phyloP scores from a whole-genome alignment of 768 basidiomycete genomes.

The Leccinum aurantiacum region DNA sequence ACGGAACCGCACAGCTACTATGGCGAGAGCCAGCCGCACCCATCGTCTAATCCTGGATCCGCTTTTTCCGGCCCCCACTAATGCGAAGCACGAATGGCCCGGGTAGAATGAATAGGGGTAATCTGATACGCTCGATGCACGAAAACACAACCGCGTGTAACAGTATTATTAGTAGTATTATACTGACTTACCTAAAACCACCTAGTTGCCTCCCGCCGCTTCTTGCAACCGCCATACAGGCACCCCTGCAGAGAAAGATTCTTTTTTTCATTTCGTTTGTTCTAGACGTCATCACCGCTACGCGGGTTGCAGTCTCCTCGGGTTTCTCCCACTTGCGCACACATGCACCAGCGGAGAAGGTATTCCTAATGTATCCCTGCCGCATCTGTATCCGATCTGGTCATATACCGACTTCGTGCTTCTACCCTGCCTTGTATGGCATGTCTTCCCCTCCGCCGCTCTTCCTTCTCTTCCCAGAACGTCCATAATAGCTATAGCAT shows the following conservation, averaged over 20 bases:
- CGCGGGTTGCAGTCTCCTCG: constrained; percentile 24
- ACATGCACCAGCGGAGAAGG: constrained; percentile 23
- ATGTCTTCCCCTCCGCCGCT: constrained; percentile 4
- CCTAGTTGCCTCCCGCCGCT: constrained; percentile 29
- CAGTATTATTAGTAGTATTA: constrained; percentile 36
- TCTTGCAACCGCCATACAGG: constrained; percentile 28
- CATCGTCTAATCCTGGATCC: constrained; percentile 28
- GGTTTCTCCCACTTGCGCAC: constrained; percentile 17
- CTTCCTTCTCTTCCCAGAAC: constrained; percentile 13
- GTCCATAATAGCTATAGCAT: constrained; percentile 7
- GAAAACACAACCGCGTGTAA: constrained; percentile 30
- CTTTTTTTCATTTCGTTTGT: constrained; percentile 21
- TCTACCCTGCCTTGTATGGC: constrained; percentile 16
- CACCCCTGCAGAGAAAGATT: constrained; percentile 20
- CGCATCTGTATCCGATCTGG: constrained; percentile 24
- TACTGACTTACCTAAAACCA: constrained; percentile 34
- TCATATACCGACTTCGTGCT: constrained; percentile 17
- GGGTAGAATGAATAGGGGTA: constrained; percentile 17
- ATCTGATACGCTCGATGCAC: constrained; percentile 19
- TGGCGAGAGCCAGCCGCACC: constrained; percentile 29
- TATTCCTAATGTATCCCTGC: constrained; percentile 23
- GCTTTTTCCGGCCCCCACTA: constrained; percentile 33
- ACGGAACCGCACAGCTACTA: constrained; percentile 33
- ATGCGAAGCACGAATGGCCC: constrained; percentile 7
- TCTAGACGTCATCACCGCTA: constrained; percentile 22